Evolutionary conservation across 2,329 filamentous ascomycete genomes (phyloP).

Genomic region (Colletotrichum tropicale): DNA sequence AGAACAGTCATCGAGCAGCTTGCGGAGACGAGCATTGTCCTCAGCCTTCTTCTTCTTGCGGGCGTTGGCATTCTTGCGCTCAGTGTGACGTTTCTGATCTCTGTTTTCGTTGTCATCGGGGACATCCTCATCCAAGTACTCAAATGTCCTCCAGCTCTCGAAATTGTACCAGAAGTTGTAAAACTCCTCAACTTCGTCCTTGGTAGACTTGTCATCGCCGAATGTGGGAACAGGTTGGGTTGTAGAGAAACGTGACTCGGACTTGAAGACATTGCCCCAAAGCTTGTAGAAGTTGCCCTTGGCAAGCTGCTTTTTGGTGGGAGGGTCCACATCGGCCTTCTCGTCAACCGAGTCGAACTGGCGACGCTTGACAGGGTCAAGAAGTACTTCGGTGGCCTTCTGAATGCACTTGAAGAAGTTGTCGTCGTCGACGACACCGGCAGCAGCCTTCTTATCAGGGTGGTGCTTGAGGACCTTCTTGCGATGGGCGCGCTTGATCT

Average conservation of each 20-base stretch:
- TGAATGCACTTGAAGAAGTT: constrained; percentile 99
- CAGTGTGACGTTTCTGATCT: constrained; percentile 97
- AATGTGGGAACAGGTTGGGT: constrained; percentile 85
- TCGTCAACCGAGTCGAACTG: constrained; percentile 98
- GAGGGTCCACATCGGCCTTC: constrained; percentile 88
- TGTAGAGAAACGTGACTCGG: constrained; percentile 93
- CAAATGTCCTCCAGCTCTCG: constrained; percentile 96
- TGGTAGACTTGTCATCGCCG: constrained; percentile 81
- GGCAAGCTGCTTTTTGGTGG: constrained; percentile 85
- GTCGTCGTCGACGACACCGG: constrained; percentile 87
- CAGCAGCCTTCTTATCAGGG: constrained; percentile 97
- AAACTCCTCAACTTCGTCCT: constrained; percentile 91
- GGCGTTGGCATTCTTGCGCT: constrained; percentile 97
- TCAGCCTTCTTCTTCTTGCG: constrained; percentile 99
- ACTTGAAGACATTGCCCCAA: constrained; percentile 88
- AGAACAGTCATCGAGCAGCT: constrained; percentile 86
- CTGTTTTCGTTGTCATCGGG: constrained; percentile 99
- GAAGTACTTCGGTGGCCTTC: constrained; percentile 92
- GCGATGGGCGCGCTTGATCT: constrained; percentile 98
- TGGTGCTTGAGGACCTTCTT: constrained; percentile 99
- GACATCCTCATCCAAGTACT: constrained; percentile 98
- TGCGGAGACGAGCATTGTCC: constrained; percentile 88
- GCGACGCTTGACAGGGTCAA: constrained; percentile 88
- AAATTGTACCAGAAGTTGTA: constrained; percentile 99
- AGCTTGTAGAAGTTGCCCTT: constrained; percentile 90